phyloP scores from a whole-genome alignment of 257 asterid species.

The Solanum raphanifolium region DNA sequence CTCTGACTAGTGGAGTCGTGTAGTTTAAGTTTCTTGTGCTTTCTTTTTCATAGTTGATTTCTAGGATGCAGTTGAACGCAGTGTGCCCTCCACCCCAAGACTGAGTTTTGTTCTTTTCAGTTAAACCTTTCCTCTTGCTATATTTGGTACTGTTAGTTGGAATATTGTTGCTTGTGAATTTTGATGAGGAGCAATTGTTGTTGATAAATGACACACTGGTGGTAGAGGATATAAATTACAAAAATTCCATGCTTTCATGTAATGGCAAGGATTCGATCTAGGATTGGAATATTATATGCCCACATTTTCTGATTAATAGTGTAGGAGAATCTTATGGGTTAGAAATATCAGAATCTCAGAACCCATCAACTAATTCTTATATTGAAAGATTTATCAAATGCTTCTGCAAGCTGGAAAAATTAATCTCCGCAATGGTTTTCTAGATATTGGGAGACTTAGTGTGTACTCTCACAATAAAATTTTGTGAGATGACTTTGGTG shows the following conservation, averaged over 20 bases:
- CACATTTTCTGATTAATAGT: background rate
- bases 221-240: background rate
- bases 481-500: background rate
- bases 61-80: background rate
- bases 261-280: background rate
- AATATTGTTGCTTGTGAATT: background rate
- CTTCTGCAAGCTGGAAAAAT: background rate
- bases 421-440: background rate
- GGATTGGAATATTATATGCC: background rate
- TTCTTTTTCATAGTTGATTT: background rate
- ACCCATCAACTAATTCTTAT: background rate
- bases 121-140: background rate
- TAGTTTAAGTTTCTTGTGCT: background rate
- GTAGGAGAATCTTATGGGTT: background rate
- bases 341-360: background rate
- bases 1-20: background rate
- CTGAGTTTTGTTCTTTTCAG: background rate
- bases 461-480: background rate
- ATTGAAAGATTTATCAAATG: background rate
- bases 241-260: background rate
- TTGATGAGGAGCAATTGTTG: background rate
- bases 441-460: background rate
- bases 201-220: background rate
- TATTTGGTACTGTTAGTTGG: background rate
- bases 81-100: background rate